phyloP scores from a whole-genome alignment of 179 eudicot species.

The Spergularia azorica region DNA sequence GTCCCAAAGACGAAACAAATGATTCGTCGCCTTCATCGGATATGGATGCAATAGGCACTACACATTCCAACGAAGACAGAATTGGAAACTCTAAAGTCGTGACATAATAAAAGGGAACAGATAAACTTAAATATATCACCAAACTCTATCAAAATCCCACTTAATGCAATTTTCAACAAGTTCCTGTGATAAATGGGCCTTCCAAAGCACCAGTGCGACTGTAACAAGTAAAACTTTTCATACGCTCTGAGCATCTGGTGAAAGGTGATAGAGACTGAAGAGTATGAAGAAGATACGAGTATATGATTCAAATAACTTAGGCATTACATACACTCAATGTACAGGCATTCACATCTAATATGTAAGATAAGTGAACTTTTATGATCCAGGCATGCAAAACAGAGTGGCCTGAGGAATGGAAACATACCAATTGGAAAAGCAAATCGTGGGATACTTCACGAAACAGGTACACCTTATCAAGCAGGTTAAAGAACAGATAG shows the following conservation, averaged over 20 bases:
- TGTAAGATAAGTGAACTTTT: background rate
- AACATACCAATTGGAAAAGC: conserved; percentile 75
- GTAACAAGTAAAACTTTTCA: too few relatives aligned
- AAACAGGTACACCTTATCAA: conserved; percentile 72
- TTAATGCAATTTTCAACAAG: too few relatives aligned
- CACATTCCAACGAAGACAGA: background rate
- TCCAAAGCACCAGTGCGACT: too few relatives aligned
- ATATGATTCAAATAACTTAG: too few relatives aligned
- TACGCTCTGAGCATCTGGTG: too few relatives aligned
- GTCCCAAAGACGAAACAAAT: background rate
- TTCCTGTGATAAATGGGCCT: too few relatives aligned
- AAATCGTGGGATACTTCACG: conserved; percentile 78
- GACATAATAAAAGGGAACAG: too few relatives aligned
- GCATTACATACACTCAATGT: background rate
- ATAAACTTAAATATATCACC: too few relatives aligned
- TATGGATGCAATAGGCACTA: background rate
- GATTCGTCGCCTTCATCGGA: background rate
- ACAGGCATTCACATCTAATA: background rate
- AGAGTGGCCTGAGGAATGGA: background rate
- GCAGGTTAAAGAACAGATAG: conserved; percentile 55
- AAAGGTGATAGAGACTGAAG: too few relatives aligned
- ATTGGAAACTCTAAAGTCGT: too few relatives aligned
- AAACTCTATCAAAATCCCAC: too few relatives aligned
- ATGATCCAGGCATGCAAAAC: background rate
- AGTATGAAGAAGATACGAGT: too few relatives aligned